Evolutionary conservation across 495 filamentous ascomycete genomes (phyloP), one percentile per base, ranked within the genome.

Genomic region (Penicillium ochrochloron): DNA sequence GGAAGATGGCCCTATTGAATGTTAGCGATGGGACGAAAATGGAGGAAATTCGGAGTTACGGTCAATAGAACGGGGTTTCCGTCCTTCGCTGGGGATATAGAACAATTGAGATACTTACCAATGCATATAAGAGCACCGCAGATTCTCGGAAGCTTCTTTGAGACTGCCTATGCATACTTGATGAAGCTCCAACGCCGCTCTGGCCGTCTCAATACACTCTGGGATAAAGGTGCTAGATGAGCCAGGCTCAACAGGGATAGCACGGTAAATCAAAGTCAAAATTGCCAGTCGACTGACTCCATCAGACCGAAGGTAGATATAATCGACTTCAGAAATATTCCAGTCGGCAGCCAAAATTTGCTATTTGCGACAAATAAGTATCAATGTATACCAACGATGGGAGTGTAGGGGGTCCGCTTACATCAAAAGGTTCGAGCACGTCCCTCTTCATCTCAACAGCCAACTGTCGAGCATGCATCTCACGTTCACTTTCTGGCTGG

Each of bases 181-280:
- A 59, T 90, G 88, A 2, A 70, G 65, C 29, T 80, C 73, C 51
- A 90, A 78, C 1, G 87, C 82, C 15, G 74, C 71, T 19, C 89
- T 74, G 14, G 89, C 87, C 46, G 81, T 78, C 23, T 87, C 78
- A 42, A 90, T 81, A 57, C 89, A 91, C 63, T 87, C 86, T 1
- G 76, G 70, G 54, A 81, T 80, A 64, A 90, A 88, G 0, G 82
- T 84, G 37, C 77, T 78, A 5, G 73, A 69, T 2, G 78, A 69
- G 0, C 77, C 82, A 0, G 69, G 52, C 7, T 51, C 65, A 0
- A 71, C 79, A 0, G 86, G 86, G 31, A 89, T 82, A 21, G 88
- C 88, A 58, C 88, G 83, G 70, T 90, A 88, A 25, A 88, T 84
- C 48, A 91, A 73, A 1, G 84, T 82, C 64, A 88, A 66, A 5